Evolutionary conservation across 768 basidiomycete species (phyloP).

Genomic region (Lentinus brumalis): DNA sequence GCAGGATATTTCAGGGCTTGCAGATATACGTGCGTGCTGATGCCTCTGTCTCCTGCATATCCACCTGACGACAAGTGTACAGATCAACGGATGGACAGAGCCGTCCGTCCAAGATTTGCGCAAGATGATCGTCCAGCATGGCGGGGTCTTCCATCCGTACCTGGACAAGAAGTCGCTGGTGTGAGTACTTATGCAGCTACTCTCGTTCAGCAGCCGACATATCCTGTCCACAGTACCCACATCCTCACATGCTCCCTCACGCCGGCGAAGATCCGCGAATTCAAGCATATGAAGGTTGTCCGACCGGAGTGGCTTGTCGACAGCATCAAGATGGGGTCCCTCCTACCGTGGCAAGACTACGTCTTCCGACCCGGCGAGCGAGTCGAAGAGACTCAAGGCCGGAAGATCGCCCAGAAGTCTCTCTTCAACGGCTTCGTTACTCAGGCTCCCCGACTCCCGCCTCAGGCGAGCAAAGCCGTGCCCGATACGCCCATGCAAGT

Average conservation of each 20-base stretch:
- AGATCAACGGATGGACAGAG: slow-evolving; percentile 91
- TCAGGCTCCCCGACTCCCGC: neutral
- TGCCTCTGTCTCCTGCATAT: slow-evolving; percentile 30
- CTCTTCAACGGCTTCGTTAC: slow-evolving; percentile 30
- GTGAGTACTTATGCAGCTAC: too few species aligned
- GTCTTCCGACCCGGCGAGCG: slow-evolving; percentile 55
- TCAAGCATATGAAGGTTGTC: slow-evolving; percentile 88
- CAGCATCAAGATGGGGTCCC: slow-evolving; percentile 62
- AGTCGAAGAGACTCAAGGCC: slow-evolving; percentile 52
- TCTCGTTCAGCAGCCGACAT: too few species aligned
- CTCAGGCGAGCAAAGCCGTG: neutral
- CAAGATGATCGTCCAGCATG: slow-evolving; percentile 77
- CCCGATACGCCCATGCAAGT: neutral
- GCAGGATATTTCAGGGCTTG: slow-evolving; percentile 69
- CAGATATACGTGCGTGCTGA: slow-evolving; percentile 80
- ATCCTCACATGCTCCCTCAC: slow-evolving; percentile 92
- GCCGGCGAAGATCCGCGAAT: slow-evolving; percentile 85
- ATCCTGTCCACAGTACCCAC: slow-evolving; percentile 86
- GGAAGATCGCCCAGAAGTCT: slow-evolving; percentile 39
- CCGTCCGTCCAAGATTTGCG: slow-evolving; percentile 87
- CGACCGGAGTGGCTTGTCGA: slow-evolving; percentile 86
- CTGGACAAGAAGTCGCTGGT: slow-evolving; percentile 76
- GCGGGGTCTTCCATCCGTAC: slow-evolving; percentile 83
- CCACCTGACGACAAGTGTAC: neutral
- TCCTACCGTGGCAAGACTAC: slow-evolving; percentile 83